Percentiles rank a stretch among this genome's conserved stretches.
Conservation (phyloP, 768 basidiomycete species). For the Dioszegia aurantiaca region DNA sequence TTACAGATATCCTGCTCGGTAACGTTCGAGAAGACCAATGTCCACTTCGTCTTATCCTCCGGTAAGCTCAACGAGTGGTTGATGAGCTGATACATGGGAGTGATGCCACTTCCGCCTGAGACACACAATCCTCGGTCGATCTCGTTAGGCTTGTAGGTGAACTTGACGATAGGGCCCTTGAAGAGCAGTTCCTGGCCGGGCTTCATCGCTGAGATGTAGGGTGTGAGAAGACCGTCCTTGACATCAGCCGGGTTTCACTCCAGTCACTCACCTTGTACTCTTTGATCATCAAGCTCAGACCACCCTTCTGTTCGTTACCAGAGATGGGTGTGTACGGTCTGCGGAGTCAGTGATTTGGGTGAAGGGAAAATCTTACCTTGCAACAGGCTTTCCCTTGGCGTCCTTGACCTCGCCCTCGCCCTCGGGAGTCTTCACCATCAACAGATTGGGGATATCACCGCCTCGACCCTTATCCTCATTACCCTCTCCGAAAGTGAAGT, state of each 20-base stretch:
- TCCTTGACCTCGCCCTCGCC: constrained; percentile 40
- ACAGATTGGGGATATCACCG: constrained; percentile 43
- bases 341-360: background rate
- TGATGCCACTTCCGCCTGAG: constrained; percentile 88
- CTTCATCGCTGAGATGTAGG: constrained; percentile 73
- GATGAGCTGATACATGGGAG: constrained; percentile 59
- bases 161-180: constrained; percentile 89
- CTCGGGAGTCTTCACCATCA: constrained; percentile 66
- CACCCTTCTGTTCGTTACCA: constrained; percentile 67
- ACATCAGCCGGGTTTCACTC: constrained; percentile 38
- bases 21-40: constrained; percentile 84
- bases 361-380: constrained; percentile 55
- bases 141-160: constrained; percentile 66
- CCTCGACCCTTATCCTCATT: constrained; percentile 37
- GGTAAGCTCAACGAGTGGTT: constrained; percentile 63
- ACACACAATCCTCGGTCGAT: constrained; percentile 78
- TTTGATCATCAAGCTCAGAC: constrained; percentile 79
- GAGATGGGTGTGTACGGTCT: constrained; percentile 90
- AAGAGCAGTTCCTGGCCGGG: constrained; percentile 77
- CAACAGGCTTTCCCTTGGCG: constrained; percentile 76
- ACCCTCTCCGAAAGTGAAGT: constrained; percentile 67
- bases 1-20: constrained; percentile 84
- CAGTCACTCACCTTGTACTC: constrained; percentile 55
- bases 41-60: constrained; percentile 94
- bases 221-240: constrained; percentile 77